Percentiles rank a stretch among this genome's conserved stretches.
These are phyloP conservation scores for Metschnikowia kunwiensis DNA, from an alignment of 805 yeast genomes.

Conservation along the genomic window DNA sequence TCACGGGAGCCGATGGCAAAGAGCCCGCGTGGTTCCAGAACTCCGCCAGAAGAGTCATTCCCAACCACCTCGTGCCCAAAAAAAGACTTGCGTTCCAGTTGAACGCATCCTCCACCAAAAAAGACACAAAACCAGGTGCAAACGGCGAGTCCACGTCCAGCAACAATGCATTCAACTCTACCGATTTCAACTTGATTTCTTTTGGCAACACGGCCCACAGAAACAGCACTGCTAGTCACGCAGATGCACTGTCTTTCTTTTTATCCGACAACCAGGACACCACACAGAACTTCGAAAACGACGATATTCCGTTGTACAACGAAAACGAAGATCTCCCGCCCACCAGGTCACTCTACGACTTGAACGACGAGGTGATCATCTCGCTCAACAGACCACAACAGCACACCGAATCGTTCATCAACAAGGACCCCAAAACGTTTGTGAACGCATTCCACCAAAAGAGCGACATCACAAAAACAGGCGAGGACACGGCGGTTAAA, in stretches of 20 bases:
- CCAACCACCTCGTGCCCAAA: conserved; percentile 41
- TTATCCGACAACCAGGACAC: conserved; percentile 23
- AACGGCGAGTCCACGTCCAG: conserved; percentile 1
- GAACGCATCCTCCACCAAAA: conserved; percentile 19
- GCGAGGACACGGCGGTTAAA: conserved; percentile 12
- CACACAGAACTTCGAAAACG: conserved; percentile 27
- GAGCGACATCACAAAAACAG: conserved; percentile 6
- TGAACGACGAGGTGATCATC: conserved; percentile 41
- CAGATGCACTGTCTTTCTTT: conserved; percentile 15
- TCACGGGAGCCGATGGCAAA: conserved; percentile 1
- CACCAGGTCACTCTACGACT: conserved; percentile 47
- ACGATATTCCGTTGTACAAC: conserved; percentile 27
- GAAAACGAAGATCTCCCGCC: conserved; percentile 49
- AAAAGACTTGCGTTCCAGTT: conserved; percentile 41
- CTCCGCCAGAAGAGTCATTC: conserved; percentile 34
- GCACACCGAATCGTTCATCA: conserved; percentile 38
- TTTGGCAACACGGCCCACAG: conserved; percentile 28
- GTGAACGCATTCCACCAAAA: conserved; percentile 40
- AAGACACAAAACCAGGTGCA: conserved; percentile 9
- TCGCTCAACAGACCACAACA: conserved; percentile 36
- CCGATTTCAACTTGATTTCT: conserved; percentile 30
- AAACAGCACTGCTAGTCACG: conserved; percentile 19
- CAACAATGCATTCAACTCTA: conserved; percentile 8
- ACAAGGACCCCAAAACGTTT: conserved; percentile 45
- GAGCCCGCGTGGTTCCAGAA: conserved; percentile 39